Base-by-base conservation (phyloP, 2,329 filamentous ascomycete genomes). In the Colletotrichum filicis region DNA sequence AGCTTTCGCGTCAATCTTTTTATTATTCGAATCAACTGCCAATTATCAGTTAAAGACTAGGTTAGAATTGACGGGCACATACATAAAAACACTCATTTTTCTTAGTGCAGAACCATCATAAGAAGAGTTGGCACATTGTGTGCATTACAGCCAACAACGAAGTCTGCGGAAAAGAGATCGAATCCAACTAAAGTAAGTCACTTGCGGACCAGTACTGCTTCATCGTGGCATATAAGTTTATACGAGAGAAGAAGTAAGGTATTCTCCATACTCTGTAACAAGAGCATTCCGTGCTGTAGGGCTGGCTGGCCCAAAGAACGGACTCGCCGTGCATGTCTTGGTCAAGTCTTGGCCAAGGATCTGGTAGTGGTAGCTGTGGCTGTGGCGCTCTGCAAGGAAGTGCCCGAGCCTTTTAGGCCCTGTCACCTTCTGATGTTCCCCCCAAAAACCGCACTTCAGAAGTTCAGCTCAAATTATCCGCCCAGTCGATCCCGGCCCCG, bases 261-360 rank as follows among this genome's bases (percentile, higher is more conserved):
- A 35, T n/a, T 7, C 35, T 30, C 42, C 12, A 26, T 16, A 55
- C 28, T 5, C 11, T 53, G 24, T 4, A 35, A 16, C 19, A n/a
- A 37, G 37, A 7, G 7, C 28, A 12, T 57, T 30, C 35, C 32
- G 7, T 65, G 19, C 7, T 56, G 30, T 30, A 57, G 19, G 62
- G 32, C 62, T 65, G 11, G 52, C 52, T 16, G 19, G 35, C 24
- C 35, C 52, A 62, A 46, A 19, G 42, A 63, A 59, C 53, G 42
- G 59, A 53, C 58, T 72, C 32, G 59, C 65, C 61, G 59, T 16
- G 12, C 28, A 6, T 57, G 66, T 62, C 60, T 73, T 69, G 70
- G 59, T 55, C 66, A 60, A 66, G 71, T 62, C 60, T 73, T 69
- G 70, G 59, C 60, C 61, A 56, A 66, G 71, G 66, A 63, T 60